phyloP scores from a whole-genome alignment of 1,284 basidiomycete genomes.

The Quambalaria eucalypti region DNA sequence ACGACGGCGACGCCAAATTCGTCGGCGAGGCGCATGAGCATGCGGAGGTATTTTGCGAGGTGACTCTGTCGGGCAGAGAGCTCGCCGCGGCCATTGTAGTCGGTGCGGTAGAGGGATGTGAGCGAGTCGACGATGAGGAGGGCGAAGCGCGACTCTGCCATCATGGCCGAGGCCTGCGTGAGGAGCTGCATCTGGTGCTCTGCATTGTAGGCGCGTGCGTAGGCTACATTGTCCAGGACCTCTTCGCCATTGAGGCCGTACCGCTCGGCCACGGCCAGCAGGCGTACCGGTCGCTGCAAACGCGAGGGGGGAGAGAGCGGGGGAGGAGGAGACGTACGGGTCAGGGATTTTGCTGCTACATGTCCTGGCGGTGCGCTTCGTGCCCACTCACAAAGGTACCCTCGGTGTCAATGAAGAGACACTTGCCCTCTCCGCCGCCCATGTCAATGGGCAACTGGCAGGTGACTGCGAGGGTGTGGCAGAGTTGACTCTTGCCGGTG shows the following conservation, averaged over 20 bases:
- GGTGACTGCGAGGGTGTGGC: constrained; percentile 94
- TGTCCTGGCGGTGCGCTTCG: too few species aligned
- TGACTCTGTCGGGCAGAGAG: constrained; percentile 90
- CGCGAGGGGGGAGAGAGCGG: neutral
- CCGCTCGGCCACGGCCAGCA: constrained; percentile 88
- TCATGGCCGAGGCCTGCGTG: constrained; percentile 79
- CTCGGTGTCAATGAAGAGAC: constrained; percentile 97
- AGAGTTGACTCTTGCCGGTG: constrained; percentile 96
- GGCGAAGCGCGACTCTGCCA: constrained; percentile 65
- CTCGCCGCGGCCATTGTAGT: constrained; percentile 91
- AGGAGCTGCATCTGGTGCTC: constrained; percentile 91
- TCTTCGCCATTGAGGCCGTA: constrained; percentile 94
- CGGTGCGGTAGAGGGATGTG: constrained; percentile 89
- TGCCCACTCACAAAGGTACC: constrained; percentile 74
- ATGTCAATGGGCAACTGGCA: constrained; percentile 94
- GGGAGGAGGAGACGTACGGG: neutral
- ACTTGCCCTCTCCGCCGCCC: constrained; percentile 99
- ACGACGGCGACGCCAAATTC: constrained; percentile 98
- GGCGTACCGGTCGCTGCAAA: constrained; percentile 67
- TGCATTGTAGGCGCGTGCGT: constrained; percentile 95
- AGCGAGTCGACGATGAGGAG: constrained; percentile 93
- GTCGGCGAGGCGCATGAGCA: constrained; percentile 83
- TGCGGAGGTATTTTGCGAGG: constrained; percentile 91
- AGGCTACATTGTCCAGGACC: constrained; percentile 95
- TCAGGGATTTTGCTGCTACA: neutral